These are phyloP conservation scores for Plasmodium sp. DNA, from an alignment of 169 alveolate genomes.

Conservation along the genomic window DNA sequence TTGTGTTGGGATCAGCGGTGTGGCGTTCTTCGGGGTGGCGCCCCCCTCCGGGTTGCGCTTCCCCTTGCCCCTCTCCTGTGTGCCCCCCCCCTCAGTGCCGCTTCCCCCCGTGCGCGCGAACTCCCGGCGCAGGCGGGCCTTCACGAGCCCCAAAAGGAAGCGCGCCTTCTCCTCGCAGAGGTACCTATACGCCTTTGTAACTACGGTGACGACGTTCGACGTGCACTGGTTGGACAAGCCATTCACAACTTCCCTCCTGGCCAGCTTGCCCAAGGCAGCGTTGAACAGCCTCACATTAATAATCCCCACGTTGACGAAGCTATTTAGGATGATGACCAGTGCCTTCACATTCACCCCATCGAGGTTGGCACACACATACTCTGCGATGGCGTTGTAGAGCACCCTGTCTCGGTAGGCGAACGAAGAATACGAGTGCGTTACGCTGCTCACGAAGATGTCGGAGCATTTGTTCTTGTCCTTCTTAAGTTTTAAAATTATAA, in stretches of 20 bases:
- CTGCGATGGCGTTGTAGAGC: slow-evolving; percentile 13
- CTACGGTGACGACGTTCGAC: slow-evolving; percentile 22
- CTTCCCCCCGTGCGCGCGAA: background rate
- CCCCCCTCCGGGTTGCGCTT: too few relatives aligned
- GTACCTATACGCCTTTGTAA: slow-evolving; percentile 36
- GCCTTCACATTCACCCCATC: slow-evolving; percentile 16
- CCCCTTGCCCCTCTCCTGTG: background rate
- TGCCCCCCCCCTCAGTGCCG: background rate
- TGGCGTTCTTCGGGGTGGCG: too few relatives aligned
- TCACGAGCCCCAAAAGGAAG: slow-evolving; percentile 2
- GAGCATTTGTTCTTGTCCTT: slow-evolving; percentile 57
- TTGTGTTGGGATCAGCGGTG: background rate
- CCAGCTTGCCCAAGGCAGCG: background rate
- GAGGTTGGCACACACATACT: slow-evolving; percentile 21
- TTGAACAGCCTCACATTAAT: slow-evolving; percentile 10
- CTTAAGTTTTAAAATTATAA: slow-evolving; percentile 46
- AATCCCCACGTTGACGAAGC: slow-evolving; percentile 25
- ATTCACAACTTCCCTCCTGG: background rate
- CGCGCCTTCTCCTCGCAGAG: slow-evolving; percentile 13
- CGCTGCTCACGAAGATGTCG: slow-evolving; percentile 63
- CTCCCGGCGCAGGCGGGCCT: slow-evolving; percentile 19
- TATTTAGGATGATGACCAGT: slow-evolving; percentile 29
- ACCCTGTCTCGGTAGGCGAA: slow-evolving; percentile 48
- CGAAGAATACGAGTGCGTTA: slow-evolving; percentile 69
- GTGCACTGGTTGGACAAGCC: slow-evolving; percentile 65